Evolutionary conservation across 164 flowering plant genomes (phyloP), one percentile per base, ranked within the genome.

Genomic region (Santalum album): DNA sequence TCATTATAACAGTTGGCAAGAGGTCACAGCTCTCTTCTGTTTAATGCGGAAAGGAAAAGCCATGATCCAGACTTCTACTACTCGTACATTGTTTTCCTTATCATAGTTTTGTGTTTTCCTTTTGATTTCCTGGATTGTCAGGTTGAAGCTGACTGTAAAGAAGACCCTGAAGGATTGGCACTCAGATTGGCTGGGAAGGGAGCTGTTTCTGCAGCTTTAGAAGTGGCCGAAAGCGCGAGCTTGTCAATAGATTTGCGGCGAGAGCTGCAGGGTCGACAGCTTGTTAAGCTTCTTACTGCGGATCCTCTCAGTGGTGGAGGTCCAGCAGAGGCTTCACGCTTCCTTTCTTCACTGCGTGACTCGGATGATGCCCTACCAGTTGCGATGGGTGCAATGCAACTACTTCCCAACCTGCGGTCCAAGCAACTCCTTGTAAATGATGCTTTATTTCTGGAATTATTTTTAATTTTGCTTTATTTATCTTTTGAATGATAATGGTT

Each of bases 331-430:
- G 99, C 99, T 54, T 94, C 99, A 40, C 84, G 97, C 12, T 90
- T 94, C 73, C 92, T 94, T 62, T 85, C 97, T 39, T 94, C 99
- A 20, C 64, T 94, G 17, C 84, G 82, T 54, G 95, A 94, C 51
- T 72, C 99, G 24, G 82, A 86, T 70, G 99, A 94, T 81, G 99
- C 97, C 58, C 57, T 94, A 52, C 96, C 95, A 17, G 99, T 94
- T 67, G 99, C 94, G 54, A 84, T 94, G 85, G 86, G 95, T 57
- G 99, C 99, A 54, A 94, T 94, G 99, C 99, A 90, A 69, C 81
- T 87, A 48, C 70, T 94, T 61, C 92, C 99, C 57, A 70, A 87
- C 62, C 73, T 94, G 53, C 85, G 97, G 57, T 85, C 99, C 25
- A 94, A 94, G 74, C 97, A 94, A 56, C 97, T 94, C 63, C 91